These are phyloP conservation scores for Agroathelia rolfsii DNA, from an alignment of 1,284 basidiomycete species.

Conservation along the genomic window DNA sequence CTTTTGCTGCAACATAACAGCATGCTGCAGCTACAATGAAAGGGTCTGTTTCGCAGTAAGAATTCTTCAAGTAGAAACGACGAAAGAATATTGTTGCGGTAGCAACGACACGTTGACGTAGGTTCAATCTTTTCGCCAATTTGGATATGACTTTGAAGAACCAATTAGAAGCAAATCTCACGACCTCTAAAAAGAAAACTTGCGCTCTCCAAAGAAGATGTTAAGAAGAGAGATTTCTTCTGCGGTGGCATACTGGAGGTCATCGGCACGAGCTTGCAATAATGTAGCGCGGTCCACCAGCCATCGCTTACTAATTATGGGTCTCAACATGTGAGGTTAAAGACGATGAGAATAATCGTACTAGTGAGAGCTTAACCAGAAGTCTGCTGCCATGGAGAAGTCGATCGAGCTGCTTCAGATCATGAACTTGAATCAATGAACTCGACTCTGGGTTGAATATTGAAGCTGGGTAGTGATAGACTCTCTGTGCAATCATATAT, in stretches of 20 bases:
- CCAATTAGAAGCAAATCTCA: not conserved
- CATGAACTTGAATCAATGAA: too few species aligned
- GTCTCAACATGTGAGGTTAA: conserved; percentile 5
- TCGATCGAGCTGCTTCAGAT: too few species aligned
- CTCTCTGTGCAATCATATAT: too few species aligned
- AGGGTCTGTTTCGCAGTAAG: conserved; percentile 89
- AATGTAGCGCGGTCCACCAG: conserved; percentile 74
- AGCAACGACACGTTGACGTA: conserved; percentile 85
- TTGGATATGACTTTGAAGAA: conserved; percentile 63
- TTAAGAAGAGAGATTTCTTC: conserved; percentile 70
- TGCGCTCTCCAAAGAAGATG: conserved; percentile 68
- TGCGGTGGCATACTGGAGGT: conserved; percentile 67
- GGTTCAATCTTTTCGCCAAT: conserved; percentile 74
- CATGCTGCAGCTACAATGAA: conserved; percentile 90
- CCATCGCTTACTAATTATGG: conserved; percentile 67
- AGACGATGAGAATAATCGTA: conserved; percentile 25
- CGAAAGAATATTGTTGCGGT: conserved; percentile 92
- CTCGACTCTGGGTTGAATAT: too few species aligned
- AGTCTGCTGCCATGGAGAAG: conserved; percentile 64
- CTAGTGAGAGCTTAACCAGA: conserved; percentile 70
- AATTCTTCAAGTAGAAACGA: conserved; percentile 90
- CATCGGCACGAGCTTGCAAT: conserved; percentile 61
- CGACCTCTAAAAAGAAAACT: not conserved
- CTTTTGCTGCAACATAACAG: conserved; percentile 92
- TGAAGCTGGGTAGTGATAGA: too few species aligned